A percentile compares a stretch with the other conserved stretches of the same genome.
Evolutionary conservation across 2,329 filamentous ascomycete species (phyloP).

Genomic region (Colletotrichum sp.): DNA sequence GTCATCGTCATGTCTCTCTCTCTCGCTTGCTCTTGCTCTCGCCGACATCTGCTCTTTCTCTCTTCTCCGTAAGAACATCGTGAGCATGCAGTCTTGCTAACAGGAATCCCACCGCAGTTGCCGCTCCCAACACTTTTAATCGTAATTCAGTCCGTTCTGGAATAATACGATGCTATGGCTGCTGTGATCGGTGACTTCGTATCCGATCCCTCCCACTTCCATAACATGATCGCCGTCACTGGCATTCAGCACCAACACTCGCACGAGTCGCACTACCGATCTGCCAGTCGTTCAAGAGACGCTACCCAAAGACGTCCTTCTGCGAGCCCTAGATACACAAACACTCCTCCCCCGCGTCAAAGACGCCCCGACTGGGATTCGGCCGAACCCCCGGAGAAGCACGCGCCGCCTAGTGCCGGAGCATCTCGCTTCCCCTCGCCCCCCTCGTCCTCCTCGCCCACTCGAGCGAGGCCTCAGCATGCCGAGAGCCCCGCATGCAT

Average conservation of each 20-base stretch:
- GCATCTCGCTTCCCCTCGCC: conserved; percentile 58
- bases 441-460: conserved; percentile 57
- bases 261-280: conserved; percentile 46
- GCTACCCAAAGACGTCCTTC: conserved; percentile 29
- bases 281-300: conserved; percentile 37
- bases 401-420: conserved; percentile 38
- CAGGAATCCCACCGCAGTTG: background rate
- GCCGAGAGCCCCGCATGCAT: conserved; percentile 48
- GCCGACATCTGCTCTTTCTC: background rate
- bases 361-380: conserved; percentile 18
- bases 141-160: conserved; percentile 18
- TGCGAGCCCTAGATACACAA: conserved; percentile 31
- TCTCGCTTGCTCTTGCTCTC: background rate
- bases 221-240: conserved; percentile 67
- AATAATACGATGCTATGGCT: conserved; percentile 58
- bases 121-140: conserved; percentile 18
- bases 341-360: conserved; percentile 5
- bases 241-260: conserved; percentile 50
- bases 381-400: conserved; percentile 12
- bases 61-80: background rate
- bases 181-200: conserved; percentile 73
- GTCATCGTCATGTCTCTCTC: background rate
- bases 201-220: conserved; percentile 73
- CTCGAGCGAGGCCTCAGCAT: conserved; percentile 42
- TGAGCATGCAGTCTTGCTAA: background rate